Conservation (phyloP, 2,329 filamentous ascomycete species). For the Penicillium freii region DNA sequence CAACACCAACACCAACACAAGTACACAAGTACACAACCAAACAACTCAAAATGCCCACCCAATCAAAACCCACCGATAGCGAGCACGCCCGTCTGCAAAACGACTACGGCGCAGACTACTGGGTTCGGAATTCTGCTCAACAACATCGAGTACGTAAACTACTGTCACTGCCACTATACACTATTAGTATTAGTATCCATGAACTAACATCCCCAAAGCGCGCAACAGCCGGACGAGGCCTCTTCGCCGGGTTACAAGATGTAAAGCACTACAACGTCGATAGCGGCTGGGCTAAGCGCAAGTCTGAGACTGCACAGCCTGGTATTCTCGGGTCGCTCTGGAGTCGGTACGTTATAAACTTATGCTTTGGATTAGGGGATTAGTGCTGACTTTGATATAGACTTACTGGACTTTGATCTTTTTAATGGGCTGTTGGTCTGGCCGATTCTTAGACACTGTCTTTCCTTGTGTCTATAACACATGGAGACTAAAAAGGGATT, state of each 20-base stretch:
- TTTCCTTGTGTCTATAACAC: neutral
- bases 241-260: constrained; percentile 42
- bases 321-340: constrained; percentile 20
- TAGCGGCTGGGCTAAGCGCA: constrained; percentile 36
- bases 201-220: constrained; percentile 21
- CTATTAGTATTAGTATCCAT: neutral
- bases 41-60: constrained; percentile 10
- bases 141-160: constrained; percentile 24
- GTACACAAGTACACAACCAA: neutral
- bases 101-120: constrained; percentile 39
- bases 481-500: neutral
- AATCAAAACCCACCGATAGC: constrained; percentile 1
- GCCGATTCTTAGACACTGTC: too few relatives aligned
- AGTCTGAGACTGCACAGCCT: constrained; percentile 13
- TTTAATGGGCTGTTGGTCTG: neutral
- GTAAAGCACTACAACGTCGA: constrained; percentile 41
- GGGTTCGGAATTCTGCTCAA: constrained; percentile 28
- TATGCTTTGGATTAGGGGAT: neutral
- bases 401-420: constrained; percentile 9
- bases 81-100: constrained; percentile 30
- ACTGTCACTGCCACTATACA: neutral
- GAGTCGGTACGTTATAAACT: constrained; percentile 23
- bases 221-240: constrained; percentile 36
- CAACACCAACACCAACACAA: neutral
- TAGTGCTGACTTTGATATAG: constrained; percentile 9